A percentile compares a stretch with the other conserved stretches of the same genome.
Evolutionary conservation across 2,329 filamentous ascomycete species (phyloP).

Genomic region (Aureobasidium sp.): DNA sequence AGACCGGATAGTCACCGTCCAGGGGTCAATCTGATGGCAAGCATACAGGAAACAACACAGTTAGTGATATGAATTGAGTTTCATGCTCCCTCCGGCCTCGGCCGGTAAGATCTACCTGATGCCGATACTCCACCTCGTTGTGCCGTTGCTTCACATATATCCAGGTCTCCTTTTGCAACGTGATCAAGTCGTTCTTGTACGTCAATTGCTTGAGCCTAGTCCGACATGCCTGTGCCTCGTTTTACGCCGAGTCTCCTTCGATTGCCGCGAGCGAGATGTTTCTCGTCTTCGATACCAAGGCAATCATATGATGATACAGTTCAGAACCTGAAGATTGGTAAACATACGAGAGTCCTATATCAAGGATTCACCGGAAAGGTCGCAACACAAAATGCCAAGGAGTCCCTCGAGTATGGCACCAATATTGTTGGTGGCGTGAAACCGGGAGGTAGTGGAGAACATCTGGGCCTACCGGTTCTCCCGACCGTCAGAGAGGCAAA

Average conservation of each 20-base stretch:
- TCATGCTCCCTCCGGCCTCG: background rate
- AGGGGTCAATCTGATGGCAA: background rate
- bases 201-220: background rate
- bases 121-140: background rate
- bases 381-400: constrained; percentile 68
- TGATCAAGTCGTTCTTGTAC: background rate
- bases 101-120: background rate
- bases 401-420: constrained; percentile 71
- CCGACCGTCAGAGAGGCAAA: constrained; percentile 63
- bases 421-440: constrained; percentile 74
- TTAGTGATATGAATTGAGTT: background rate
- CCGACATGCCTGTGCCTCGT: background rate
- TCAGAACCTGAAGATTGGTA: constrained; percentile 58
- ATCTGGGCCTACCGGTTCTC: constrained; percentile 65
- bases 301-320: constrained; percentile 55
- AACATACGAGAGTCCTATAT: constrained; percentile 60
- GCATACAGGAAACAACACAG: background rate
- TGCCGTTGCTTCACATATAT: background rate
- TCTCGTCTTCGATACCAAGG: constrained; percentile 23
- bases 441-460: constrained; percentile 61
- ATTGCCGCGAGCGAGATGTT: constrained; percentile 16
- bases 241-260: background rate
- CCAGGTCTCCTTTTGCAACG: background rate
- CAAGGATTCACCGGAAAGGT: constrained; percentile 63
- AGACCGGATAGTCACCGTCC: background rate